Evolutionary conservation across 2,329 filamentous ascomycete species (phyloP), one percentile per base, ranked within the genome.

Genomic region (Lecanosticta acicola): DNA sequence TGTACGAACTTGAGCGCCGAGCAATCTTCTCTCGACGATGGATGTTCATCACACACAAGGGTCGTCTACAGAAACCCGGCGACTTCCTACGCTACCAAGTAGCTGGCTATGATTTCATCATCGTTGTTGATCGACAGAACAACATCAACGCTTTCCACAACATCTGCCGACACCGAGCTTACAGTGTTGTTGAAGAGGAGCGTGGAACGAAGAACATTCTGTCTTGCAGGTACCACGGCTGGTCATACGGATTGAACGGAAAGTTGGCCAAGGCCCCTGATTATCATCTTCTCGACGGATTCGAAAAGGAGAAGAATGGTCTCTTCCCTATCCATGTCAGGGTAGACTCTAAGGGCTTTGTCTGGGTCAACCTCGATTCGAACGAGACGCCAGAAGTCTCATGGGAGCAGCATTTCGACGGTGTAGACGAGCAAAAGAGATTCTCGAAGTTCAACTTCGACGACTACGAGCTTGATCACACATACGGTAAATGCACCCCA

Each of bases 171-270:
- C 79, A 82, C 59, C 70, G 79, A 1, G 79, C 79, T 19, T 82
- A 77, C 56, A 75, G 76, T 1, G 71, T 82, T 4, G 74, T 78
- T 3, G 70, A 68, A 8, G 70, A 72, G 39, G 68, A 74, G 1
- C 61, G 68, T 9, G 79, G 79, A 3, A 71, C 70, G 35, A 71
- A 70, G 39, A 69, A 65, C 49, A 71, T 81, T 14, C 69, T 82
- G 16, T 68, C 73, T 0, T 82, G 79, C 66, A 73, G 74, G 43
- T 82, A 82, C 53, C 79, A 81, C 55, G 78, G 78, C 18, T 82
- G 79, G 78, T 77, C 76, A 1, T 81, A 81, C 48, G 74, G 77
- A 38, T 66, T 78, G 1, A 69, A 67, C 18, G 79, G 79, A 8
- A 73, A 74, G 32, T 67, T 81, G 3, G 73, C 78, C 32, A 81